phyloP scores from a whole-genome alignment of 371 early-diverging fungal genomes.

The Cokeromyces recurvatus region DNA sequence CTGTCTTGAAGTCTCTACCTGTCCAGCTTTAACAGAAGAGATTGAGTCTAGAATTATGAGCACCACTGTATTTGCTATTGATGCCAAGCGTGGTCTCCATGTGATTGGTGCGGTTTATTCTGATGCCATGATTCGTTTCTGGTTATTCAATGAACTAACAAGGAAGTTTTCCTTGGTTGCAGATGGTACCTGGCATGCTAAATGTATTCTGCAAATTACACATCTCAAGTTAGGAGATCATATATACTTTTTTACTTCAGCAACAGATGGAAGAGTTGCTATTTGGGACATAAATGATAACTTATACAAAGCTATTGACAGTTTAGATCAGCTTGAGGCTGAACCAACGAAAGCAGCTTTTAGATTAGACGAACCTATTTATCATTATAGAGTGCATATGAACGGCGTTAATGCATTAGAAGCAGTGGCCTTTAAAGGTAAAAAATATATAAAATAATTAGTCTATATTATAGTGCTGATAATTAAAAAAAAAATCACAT shows the following conservation, averaged over 20 bases:
- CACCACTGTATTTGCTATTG: conserved; percentile 36
- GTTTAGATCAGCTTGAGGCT: conserved; percentile 15
- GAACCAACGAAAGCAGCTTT: conserved; percentile 29
- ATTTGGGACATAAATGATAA: conserved; percentile 46
- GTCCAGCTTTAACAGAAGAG: conserved; percentile 42
- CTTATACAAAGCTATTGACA: conserved; percentile 18
- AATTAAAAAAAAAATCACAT: too few species aligned
- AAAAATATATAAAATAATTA: too few species aligned
- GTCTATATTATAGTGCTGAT: too few species aligned
- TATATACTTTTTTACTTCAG: conserved; percentile 50
- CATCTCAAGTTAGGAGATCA: conserved; percentile 36
- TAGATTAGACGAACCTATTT: conserved; percentile 30
- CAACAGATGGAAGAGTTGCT: conserved; percentile 57
- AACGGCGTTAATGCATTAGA: conserved; percentile 55
- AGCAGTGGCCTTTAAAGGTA: conserved; percentile 21
- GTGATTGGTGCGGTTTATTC: conserved; percentile 57
- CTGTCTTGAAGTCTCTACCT: conserved; percentile 50
- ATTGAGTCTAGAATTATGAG: conserved; percentile 62
- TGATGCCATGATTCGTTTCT: conserved; percentile 55
- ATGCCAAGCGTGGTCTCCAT: conserved; percentile 36
- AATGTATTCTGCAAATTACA: conserved; percentile 53
- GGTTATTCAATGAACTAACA: conserved; percentile 51
- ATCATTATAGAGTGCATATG: conserved; percentile 38
- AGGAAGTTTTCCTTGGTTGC: conserved; percentile 46
- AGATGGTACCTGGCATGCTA: conserved; percentile 53